Percentiles rank a stretch among this genome's conserved stretches.
These are phyloP conservation scores for Fusarium begoniae DNA, from an alignment of 2,329 filamentous ascomycete genomes.

Conservation along the genomic window DNA sequence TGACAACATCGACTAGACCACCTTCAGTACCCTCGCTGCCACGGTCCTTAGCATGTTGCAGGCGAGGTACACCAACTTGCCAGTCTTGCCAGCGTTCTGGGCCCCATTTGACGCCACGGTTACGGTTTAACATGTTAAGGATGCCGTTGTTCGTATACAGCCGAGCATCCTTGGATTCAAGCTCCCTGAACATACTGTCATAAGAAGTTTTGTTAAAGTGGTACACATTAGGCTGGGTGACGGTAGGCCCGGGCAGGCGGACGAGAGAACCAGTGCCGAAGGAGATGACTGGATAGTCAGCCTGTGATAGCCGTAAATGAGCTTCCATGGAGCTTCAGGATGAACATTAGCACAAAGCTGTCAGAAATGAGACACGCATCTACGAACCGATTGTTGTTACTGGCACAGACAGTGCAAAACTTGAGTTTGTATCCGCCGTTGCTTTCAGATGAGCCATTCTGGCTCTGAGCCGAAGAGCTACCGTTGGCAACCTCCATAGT, in stretches of 20 bases:
- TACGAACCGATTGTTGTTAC: constrained; percentile 91
- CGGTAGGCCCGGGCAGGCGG: constrained; percentile 88
- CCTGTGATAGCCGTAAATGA: constrained; percentile 89
- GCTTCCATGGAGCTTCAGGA: constrained; percentile 79
- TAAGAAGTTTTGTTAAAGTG: constrained; percentile 98
- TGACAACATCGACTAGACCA: constrained; percentile 91
- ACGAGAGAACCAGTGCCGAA: constrained; percentile 97
- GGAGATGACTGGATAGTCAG: constrained; percentile 93
- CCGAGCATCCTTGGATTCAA: constrained; percentile 83
- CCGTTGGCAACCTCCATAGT: constrained; percentile 57
- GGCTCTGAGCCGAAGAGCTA: constrained; percentile 43
- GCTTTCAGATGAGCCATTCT: constrained; percentile 57
- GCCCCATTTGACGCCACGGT: constrained; percentile 91
- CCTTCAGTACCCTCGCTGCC: constrained; percentile 85
- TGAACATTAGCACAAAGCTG: constrained; percentile 1
- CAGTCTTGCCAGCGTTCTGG: constrained; percentile 99
- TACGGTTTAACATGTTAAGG: constrained; percentile 94
- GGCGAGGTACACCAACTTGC: constrained; percentile 83
- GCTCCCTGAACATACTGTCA: constrained; percentile 91
- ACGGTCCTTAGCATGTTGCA: constrained; percentile 79
- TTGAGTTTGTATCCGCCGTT: constrained; percentile 83
- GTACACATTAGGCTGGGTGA: constrained; percentile 96
- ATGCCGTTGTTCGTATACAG: constrained; percentile 93
- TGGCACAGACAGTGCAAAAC: constrained; percentile 98
- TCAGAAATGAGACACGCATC: neutral